A percentile compares a stretch with the other conserved stretches of the same genome.
phyloP scores from a whole-genome alignment of 495 filamentous ascomycete genomes.

The Podospora pseudocomata region DNA sequence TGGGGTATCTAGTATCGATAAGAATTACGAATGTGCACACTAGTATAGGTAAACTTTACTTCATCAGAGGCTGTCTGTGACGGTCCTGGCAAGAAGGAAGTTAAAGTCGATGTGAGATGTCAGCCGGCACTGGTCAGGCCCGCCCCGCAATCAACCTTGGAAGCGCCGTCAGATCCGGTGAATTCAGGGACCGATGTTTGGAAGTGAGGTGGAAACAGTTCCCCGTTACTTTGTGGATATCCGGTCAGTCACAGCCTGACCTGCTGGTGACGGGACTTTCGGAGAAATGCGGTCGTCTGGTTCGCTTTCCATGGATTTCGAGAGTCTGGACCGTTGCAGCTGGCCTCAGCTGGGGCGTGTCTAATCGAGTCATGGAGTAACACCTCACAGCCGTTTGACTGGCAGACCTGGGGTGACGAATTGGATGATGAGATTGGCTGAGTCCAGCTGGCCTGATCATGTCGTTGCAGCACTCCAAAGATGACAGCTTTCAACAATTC shows the following conservation, averaged over 20 bases:
- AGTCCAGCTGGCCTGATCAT: background rate
- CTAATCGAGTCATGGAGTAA: conserved; percentile 7
- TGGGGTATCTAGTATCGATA: background rate
- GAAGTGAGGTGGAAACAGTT: no score
- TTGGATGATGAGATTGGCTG: conserved; percentile 4
- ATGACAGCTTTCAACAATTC: background rate
- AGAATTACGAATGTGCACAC: background rate
- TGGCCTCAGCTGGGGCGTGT: background rate
- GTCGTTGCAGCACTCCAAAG: background rate
- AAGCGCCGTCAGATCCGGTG: background rate
- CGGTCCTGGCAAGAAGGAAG: background rate
- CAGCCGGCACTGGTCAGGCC: background rate
- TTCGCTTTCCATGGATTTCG: background rate
- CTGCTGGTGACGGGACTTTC: background rate
- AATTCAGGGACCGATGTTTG: background rate
- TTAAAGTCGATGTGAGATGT: background rate
- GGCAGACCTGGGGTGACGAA: conserved; percentile 8
- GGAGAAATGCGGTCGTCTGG: background rate
- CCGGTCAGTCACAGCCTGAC: background rate
- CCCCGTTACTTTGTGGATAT: background rate
- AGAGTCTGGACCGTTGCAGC: background rate
- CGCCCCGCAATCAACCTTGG: background rate
- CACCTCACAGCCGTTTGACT: background rate
- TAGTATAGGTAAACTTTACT: background rate
- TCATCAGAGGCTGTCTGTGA: background rate